Conservation (phyloP, 768 basidiomycete genomes). For the Leccinellum luteum region DNA sequence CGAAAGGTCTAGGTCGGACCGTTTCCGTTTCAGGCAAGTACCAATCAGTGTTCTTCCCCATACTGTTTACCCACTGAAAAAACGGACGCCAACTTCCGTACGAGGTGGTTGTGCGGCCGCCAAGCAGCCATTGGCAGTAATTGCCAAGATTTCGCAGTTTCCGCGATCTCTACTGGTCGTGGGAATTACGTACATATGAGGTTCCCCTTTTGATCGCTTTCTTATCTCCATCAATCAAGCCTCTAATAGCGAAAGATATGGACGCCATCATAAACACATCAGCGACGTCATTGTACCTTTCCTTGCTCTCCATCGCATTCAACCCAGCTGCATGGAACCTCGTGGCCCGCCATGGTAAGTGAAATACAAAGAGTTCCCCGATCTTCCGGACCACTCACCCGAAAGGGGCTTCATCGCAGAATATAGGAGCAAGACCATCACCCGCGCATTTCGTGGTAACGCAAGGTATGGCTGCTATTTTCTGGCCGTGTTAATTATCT, state of each 20-base stretch:
- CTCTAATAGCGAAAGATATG: slow-evolving; percentile 6
- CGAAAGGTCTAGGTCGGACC: background rate
- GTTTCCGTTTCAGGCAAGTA: too few relatives aligned
- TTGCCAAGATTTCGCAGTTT: background rate
- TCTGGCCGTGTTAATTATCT: slow-evolving; percentile 81
- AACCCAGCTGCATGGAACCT: slow-evolving; percentile 97
- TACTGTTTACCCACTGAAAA: background rate
- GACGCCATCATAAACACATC: slow-evolving; percentile 52
- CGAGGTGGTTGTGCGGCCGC: background rate
- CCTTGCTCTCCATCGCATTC: slow-evolving; percentile 73
- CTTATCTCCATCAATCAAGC: background rate
- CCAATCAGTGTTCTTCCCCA: background rate
- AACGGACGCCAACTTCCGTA: background rate
- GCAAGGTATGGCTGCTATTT: slow-evolving; percentile 80
- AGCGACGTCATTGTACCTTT: slow-evolving; percentile 62
- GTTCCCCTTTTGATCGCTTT: background rate
- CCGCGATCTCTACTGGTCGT: background rate
- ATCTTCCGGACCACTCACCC: background rate
- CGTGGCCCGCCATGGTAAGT: slow-evolving; percentile 84
- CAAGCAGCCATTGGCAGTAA: background rate
- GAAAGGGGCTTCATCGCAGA: slow-evolving; percentile 39
- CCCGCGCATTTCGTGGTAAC: slow-evolving; percentile 76
- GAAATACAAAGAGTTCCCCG: background rate
- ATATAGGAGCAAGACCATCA: slow-evolving; percentile 85
- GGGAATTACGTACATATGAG: slow-evolving; percentile 5